A percentile compares a stretch with the other conserved stretches of the same genome.
Evolutionary conservation across 1,284 basidiomycete genomes (phyloP).

Genomic region (Schizophyllum commune): DNA sequence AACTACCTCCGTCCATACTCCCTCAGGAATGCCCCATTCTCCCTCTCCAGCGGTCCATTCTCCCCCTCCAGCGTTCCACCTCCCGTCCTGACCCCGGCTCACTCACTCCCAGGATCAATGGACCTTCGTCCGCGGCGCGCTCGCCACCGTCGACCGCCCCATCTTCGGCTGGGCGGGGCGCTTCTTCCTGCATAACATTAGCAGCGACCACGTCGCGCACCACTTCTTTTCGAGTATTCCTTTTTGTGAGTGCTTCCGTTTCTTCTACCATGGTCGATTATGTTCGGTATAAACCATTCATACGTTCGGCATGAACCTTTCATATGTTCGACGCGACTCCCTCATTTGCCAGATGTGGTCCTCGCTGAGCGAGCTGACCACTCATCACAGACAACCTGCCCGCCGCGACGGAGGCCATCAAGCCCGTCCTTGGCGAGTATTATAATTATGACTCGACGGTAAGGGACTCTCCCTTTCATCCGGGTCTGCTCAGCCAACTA

Average conservation of each 20-base stretch:
- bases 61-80: too few species aligned
- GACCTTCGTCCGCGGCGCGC: slow-evolving; percentile 48
- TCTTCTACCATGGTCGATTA: too few species aligned
- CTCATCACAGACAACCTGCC: slow-evolving; percentile 21
- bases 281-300: too few species aligned
- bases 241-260: slow-evolving; percentile 16
- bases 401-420: slow-evolving; percentile 25
- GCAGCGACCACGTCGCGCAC: slow-evolving; percentile 22
- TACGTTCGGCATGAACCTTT: too few species aligned
- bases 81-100: too few species aligned
- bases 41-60: too few species aligned
- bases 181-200: slow-evolving; percentile 46
- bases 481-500: too few species aligned
- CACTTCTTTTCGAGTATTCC: slow-evolving; percentile 22
- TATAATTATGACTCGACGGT: slow-evolving; percentile 33
- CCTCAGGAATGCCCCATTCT: too few species aligned
- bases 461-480: slow-evolving; percentile 4
- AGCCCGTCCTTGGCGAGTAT: slow-evolving; percentile 25
- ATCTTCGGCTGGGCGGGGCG: slow-evolving; percentile 50
- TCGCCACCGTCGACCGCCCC: slow-evolving; percentile 50
- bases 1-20: too few species aligned
- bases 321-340: too few species aligned
- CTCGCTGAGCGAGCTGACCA: background rate
- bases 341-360: background rate
- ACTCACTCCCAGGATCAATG: slow-evolving; percentile 22